Conservation (phyloP, 2,329 filamentous ascomycete genomes). For the Onygenales sp. region DNA sequence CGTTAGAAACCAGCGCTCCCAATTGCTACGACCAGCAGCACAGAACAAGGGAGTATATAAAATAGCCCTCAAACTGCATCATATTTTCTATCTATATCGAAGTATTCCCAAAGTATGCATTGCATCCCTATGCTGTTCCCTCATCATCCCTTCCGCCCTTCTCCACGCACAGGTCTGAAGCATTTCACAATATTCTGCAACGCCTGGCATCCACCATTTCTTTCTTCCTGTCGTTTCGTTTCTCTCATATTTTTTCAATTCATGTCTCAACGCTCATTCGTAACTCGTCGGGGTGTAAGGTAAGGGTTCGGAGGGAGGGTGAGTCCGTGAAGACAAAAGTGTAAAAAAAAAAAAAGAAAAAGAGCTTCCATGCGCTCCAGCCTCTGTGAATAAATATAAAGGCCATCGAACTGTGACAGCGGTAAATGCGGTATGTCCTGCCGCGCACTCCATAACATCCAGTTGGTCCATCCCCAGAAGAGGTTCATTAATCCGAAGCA, state of each 20-base stretch:
- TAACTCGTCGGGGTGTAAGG: not conserved
- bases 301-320: not conserved
- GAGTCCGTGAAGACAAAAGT: not conserved
- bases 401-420: not conserved
- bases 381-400: not conserved
- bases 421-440: not conserved
- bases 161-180: constrained; percentile 16
- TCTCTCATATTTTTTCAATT: not conserved
- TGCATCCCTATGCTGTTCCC: not conserved
- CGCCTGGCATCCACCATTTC: constrained; percentile 9
- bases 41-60: too few relatives aligned
- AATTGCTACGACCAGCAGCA: too few relatives aligned
- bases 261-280: not conserved
- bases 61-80: not conserved
- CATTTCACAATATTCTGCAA: constrained; percentile 48
- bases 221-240: constrained; percentile 2
- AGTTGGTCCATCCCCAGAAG: not conserved
- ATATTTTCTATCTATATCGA: constrained; percentile 2
- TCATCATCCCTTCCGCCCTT: not conserved
- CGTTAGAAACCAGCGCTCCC: too few relatives aligned
- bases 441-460: not conserved
- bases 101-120: not conserved
- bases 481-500: not conserved
- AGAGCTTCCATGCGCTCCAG: not conserved
- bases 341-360: not conserved